Evolutionary conservation across 257 asterid species (phyloP), one percentile per base, ranked within the genome.

Genomic region (Solanum sejunctum): DNA sequence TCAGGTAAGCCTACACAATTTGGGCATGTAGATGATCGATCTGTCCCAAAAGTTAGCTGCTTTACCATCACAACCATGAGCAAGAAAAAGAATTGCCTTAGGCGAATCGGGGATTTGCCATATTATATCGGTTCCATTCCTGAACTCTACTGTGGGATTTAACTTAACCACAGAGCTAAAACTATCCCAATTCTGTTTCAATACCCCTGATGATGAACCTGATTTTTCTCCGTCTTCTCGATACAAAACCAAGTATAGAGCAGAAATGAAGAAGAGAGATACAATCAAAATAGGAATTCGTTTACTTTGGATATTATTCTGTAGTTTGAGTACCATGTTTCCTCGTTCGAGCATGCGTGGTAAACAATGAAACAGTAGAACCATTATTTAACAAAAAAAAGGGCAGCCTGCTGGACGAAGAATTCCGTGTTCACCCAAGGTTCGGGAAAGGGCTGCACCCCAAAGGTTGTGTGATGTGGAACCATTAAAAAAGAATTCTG

Each of bases 41-140:
- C 88, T 93, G 85, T 96, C 99, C 99, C 99, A 96, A 88, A 96
- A 96, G 80, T 96, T 91, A 10, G 91, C 89, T 12, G 99, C 97
- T 86, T 85, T 91, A 18, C 98, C 98, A 64, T 89, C 91, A 88
- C 99, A 96, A 32, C 99, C 97, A 85, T 95, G 99, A 69, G 98
- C 99, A 84, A 96, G 83, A 91, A 96, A 96, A 54, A 96, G 90
- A 86, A 96, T 89, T 39, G 93, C 97, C 88, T 91, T 93, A n/a
- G 99, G 98, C 12, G 95, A 92, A 41, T 92, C 86, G 0, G 99
- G 98, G 83, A 91, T 88, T 88, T 93, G 98, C 93, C 98, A 96
- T 83, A 96, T 90, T 87, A 93, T 84, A 86, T 95, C 93, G 36
- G 98, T 93, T 61, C 89, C 95, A 36, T 90, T 95, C 87, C 91